phyloP scores from a whole-genome alignment of 345 rosid genomes.

The Citrus inodora region DNA sequence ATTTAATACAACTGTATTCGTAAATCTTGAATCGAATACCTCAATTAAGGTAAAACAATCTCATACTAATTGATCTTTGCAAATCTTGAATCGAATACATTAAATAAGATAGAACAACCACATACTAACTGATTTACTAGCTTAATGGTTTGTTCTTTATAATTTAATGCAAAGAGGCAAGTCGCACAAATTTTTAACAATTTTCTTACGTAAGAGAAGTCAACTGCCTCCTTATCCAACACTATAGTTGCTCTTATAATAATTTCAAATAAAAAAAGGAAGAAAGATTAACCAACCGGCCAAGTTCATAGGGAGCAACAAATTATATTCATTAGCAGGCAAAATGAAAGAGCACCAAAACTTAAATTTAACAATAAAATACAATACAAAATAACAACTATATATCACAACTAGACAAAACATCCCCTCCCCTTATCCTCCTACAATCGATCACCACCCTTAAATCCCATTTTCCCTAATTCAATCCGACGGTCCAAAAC shows the following conservation, averaged over 20 bases:
- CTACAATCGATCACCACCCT: neutral
- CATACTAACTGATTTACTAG: accelerated
- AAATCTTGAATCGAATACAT: too few species aligned
- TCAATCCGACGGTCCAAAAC: neutral
- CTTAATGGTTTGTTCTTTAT: neutral
- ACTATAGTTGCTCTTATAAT: neutral
- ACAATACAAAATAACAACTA: neutral
- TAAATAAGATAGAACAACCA: too few species aligned
- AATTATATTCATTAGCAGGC: too few species aligned
- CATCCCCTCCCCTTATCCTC: neutral
- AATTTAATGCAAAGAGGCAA: neutral
- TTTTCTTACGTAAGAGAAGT: neutral
- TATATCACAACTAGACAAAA: neutral
- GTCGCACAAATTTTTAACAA: neutral
- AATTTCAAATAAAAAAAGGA: neutral
- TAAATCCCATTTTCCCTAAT: neutral
- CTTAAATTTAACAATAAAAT: neutral
- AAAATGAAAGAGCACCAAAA: neutral
- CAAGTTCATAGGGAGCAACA: too few species aligned
- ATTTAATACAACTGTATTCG: accelerated
- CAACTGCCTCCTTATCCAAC: conserved; percentile 1
- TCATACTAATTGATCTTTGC: too few species aligned
- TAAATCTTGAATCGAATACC: too few species aligned
- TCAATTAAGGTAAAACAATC: too few species aligned
- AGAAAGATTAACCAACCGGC: neutral